A percentile compares a stretch with the other conserved stretches of the same genome.
These are phyloP conservation scores for Millerozyma miso DNA, from an alignment of 805 yeast genomes.

Conservation along the genomic window DNA sequence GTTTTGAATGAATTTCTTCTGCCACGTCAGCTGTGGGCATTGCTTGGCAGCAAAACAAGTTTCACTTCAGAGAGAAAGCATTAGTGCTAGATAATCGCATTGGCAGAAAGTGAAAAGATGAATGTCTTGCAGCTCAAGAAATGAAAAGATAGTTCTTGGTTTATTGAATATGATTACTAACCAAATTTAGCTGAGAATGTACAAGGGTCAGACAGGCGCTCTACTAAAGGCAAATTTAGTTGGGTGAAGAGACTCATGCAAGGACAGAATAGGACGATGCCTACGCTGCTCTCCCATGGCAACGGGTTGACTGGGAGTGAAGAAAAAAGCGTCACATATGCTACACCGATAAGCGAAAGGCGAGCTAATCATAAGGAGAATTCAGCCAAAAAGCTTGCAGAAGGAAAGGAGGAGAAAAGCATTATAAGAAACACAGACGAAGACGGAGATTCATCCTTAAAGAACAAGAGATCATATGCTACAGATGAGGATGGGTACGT, in stretches of 20 bases:
- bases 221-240: constrained; percentile 28
- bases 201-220: constrained; percentile 20
- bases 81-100: too few relatives aligned
- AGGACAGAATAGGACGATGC: constrained; percentile 21
- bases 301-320: not conserved
- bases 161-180: not conserved
- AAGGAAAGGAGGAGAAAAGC: not conserved
- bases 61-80: too few relatives aligned
- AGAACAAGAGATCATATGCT: not conserved
- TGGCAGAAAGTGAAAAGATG: too few relatives aligned
- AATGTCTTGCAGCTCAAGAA: too few relatives aligned
- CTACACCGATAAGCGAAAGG: not conserved
- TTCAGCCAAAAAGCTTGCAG: not conserved
- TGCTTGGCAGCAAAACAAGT: too few relatives aligned
- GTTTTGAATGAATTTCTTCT: not conserved
- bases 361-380: not conserved
- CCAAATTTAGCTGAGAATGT: constrained; percentile 2
- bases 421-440: not conserved
- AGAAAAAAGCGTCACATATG: not conserved
- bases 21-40: too few relatives aligned
- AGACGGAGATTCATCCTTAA: not conserved
- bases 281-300: not conserved
- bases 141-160: too few relatives aligned
- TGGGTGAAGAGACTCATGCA: constrained; percentile 41
- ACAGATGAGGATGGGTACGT: constrained; percentile 6